Evolutionary conservation across 768 basidiomycete genomes (phyloP), one percentile per base, ranked within the genome.

Genomic region (Pisolithus microcarpus): DNA sequence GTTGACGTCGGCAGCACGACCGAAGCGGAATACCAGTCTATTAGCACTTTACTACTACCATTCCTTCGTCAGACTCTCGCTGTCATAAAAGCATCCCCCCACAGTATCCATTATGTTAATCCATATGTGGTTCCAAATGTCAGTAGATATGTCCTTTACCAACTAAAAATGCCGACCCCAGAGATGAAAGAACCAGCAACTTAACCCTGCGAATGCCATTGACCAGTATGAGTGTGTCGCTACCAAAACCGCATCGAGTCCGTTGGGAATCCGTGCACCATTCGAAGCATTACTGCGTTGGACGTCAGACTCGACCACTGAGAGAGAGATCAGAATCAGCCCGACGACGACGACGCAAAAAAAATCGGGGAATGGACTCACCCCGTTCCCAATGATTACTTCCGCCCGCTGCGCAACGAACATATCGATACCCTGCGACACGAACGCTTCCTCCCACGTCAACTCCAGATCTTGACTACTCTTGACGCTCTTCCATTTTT

Each of bases 371-470:
- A 31, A 7, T n/a, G 18, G 6, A 55, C 76, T 56, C 39, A 78
- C 77, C 57, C 79, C 80, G 46, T 80, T 80, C 1, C 78, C 80
- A 34, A 81, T 63, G 50, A 81, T 74, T 18, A 73, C 68, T 51
- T 77, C 72, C 10, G 78, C 75, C 43, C 67, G 63, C 49, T 71
- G 63, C 19, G 72, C 76, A 31, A 80, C 65, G 45, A 70, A 68
- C 76, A 81, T 80, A 56, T 80, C 79, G 48, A 79, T 49, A 39
- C 69, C 71, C 56, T 77, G 74, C 7, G 66, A 64, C 38, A 76
- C 69, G 46, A 69, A 73, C 50, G 64, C 63, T 56, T 81, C 68
- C 55, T 77, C 72, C 60, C 60, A 61, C 5, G 64, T 71, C 5
- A 78, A 31, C n/a, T 56, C 48, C 49, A 81, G 50, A 46, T 80